Base-by-base conservation (phyloP, 768 basidiomycete species). In the Pleurotus tuoliensis region DNA sequence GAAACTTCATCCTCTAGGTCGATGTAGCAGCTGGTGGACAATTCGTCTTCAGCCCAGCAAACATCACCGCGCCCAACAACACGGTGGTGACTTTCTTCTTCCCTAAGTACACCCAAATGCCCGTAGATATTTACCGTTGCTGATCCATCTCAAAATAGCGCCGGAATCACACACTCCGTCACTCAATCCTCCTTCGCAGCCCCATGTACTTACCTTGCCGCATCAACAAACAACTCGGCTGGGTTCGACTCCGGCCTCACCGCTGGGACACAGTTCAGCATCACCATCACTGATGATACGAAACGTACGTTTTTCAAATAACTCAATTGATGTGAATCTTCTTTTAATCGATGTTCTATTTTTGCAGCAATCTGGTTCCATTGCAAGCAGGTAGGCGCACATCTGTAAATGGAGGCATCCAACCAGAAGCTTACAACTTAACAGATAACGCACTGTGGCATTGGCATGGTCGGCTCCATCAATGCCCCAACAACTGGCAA, bases 181-280 rank as follows among this genome's bases (percentile, higher is more conserved):
- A 82, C 82, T 9, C 81, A 84, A 63, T 82, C 82, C 8, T 74
- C 78, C 12, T 84, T 86, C 62, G 71, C 66, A 13, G 62, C 62
- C 18, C 84, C 84, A 20, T 86, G 84, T 71, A 76, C 73, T 8
- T 74, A 74, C 54, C 74, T 86, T 39, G 66, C 67, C 1, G 75
- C 77, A 8, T 63, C 69, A 30, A 54, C 63, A 25, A 75, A 67
- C 59, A 68, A 62, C 40, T 55, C 71, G 8, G 70, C 69, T 11
- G 82, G 82, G 2, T 84, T 86, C 58, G 82, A 84, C 67, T 83
- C 82, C 25, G 82, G 81, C 34, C 64, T 85, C 56, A 67, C 67
- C 40, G 24, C 43, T 5, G 67, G 65, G 0, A 66, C 62, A 4
- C 71, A 73, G 47, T 83, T 82, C 65, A 75, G 73, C 30, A 73